Evolutionary conservation across 2,329 filamentous ascomycete genomes (phyloP).

Genomic region (Orbilia ellipsospora): DNA sequence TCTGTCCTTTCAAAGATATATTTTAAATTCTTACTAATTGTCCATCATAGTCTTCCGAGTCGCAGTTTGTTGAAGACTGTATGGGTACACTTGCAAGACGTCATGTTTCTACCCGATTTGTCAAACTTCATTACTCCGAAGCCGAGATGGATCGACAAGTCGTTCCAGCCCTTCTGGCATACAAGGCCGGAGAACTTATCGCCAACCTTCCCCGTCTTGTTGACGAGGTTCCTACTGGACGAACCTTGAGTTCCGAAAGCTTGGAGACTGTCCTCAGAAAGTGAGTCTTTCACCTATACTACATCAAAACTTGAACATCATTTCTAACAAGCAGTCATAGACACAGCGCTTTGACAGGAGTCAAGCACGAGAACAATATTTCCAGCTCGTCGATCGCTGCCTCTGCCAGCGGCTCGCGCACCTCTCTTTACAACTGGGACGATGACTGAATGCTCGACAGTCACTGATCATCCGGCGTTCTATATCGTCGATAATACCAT

Average conservation of each 20-base stretch:
- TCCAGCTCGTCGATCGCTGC: conserved; percentile 28
- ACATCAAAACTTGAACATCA: not conserved
- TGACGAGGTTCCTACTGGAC: conserved; percentile 78
- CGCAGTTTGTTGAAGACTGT: conserved; percentile 80
- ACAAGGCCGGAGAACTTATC: conserved; percentile 89
- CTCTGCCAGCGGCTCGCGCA: conserved; percentile 41
- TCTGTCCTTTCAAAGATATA: conserved; percentile 6
- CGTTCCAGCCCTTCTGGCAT: conserved; percentile 88
- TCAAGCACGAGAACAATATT: conserved; percentile 36
- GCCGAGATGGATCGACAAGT: conserved; percentile 93
- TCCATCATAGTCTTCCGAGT: conserved; percentile 76
- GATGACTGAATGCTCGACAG: conserved; percentile 36
- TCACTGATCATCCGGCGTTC: conserved; percentile 3
- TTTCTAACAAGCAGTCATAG: conserved; percentile 40
- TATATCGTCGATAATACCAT: not conserved
- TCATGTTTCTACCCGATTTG: conserved; percentile 80
- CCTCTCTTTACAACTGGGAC: conserved; percentile 55
- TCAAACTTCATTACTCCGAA: conserved; percentile 89
- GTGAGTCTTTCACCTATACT: conserved; percentile 62
- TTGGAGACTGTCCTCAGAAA: conserved; percentile 70
- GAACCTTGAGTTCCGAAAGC: conserved; percentile 66
- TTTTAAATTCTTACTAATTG: conserved; percentile 59
- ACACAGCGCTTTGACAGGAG: conserved; percentile 45
- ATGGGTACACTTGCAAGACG: conserved; percentile 78
- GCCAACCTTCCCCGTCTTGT: conserved; percentile 88